A percentile compares a stretch with the other conserved stretches of the same genome.
phyloP scores from a whole-genome alignment of 305 asterid genomes.

The Solanum aculeatissimum region DNA sequence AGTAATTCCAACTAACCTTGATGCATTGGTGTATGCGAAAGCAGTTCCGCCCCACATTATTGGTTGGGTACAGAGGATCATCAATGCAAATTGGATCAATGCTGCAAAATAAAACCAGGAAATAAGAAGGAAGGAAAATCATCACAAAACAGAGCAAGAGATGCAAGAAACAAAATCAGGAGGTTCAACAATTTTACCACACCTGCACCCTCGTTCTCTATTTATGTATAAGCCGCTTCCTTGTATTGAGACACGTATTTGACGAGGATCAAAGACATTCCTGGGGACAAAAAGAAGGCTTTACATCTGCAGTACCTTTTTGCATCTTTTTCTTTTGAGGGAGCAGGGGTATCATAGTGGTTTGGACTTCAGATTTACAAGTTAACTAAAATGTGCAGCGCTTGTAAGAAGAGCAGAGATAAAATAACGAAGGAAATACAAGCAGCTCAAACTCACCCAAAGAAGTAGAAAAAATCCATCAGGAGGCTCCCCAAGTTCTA shows the following conservation, averaged over 20 bases:
- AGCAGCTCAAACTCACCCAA: constrained; percentile 61
- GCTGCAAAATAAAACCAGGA: constrained; percentile 30
- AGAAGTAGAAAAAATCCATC: constrained; percentile 96
- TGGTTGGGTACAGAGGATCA: constrained; percentile 83
- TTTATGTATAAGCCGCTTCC: constrained; percentile 91
- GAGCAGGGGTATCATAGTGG: background rate
- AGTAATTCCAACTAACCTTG: constrained; percentile 51
- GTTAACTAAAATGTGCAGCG: background rate
- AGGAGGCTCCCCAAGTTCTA: constrained; percentile 93
- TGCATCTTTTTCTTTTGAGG: background rate
- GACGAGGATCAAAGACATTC: constrained; percentile 97
- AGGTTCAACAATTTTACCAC: constrained; percentile 9
- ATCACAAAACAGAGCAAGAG: background rate
- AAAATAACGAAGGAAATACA: background rate
- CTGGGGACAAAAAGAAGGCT: constrained; percentile 22
- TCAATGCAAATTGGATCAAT: constrained; percentile 94
- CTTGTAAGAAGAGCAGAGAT: background rate
- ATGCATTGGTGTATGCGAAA: constrained; percentile 98
- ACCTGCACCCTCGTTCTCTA: constrained; percentile 93
- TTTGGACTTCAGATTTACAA: background rate
- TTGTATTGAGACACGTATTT: constrained; percentile 89
- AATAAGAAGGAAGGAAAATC: background rate
- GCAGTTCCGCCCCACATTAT: constrained; percentile 98
- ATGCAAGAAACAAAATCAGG: background rate
- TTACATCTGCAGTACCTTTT: background rate